phyloP scores from a whole-genome alignment of 768 basidiomycete species.

The Leucosporidium creatinivorum region DNA sequence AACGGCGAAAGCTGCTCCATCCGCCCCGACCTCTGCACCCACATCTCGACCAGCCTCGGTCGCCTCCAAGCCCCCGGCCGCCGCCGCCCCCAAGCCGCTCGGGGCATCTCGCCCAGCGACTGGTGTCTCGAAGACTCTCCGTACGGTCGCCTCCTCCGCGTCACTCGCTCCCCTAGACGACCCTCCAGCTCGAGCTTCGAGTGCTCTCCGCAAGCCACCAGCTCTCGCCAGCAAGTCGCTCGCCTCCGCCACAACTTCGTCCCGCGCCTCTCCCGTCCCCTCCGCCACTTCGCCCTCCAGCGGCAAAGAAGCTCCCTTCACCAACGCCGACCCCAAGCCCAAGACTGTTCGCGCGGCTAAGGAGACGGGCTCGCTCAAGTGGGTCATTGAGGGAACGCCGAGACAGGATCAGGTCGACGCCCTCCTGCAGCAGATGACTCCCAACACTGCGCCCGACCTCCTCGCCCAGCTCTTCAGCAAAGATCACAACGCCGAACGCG shows the following conservation, averaged over 20 bases:
- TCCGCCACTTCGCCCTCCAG: conserved; percentile 34
- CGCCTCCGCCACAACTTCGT: conserved; percentile 23
- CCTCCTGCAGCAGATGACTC: conserved; percentile 86
- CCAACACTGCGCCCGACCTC: conserved; percentile 67
- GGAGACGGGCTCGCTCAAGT: conserved; percentile 35
- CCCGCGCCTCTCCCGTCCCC: conserved; percentile 36
- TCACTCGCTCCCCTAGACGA: conserved; percentile 3
- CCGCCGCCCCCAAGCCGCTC: conserved; percentile 41
- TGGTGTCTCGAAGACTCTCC: conserved; percentile 35
- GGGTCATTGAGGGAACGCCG: conserved; percentile 52
- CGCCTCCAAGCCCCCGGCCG: conserved; percentile 41
- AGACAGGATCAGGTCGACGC: conserved; percentile 79
- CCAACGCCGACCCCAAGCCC: conserved; percentile 29
- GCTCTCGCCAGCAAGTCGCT: conserved; percentile 1
- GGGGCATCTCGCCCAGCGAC: conserved; percentile 37
- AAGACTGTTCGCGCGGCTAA: conserved; percentile 30
- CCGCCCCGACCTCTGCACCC: neutral
- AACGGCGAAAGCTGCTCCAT: neutral
- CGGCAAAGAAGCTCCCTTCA: conserved; percentile 40
- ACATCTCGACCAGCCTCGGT: neutral
- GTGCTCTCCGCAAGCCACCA: neutral
- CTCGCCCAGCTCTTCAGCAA: conserved; percentile 77
- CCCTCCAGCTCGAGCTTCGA: neutral
- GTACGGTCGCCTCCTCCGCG: neutral
- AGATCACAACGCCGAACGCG: conserved; percentile 91